Base-by-base conservation (phyloP, 768 basidiomycete genomes). In the Macrocybe gigantea region DNA sequence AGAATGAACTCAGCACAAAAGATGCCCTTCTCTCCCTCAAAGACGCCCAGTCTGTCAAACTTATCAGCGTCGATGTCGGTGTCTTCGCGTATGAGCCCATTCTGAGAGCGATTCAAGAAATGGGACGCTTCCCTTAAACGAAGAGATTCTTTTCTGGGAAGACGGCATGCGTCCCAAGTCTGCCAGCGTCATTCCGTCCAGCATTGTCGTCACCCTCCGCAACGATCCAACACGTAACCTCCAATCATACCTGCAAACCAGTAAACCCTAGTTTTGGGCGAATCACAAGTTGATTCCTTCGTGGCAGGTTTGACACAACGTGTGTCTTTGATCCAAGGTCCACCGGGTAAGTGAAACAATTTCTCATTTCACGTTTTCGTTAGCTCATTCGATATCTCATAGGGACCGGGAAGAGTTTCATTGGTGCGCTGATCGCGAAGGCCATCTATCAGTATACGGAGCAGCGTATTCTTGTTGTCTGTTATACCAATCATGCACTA, bases 361-460 rank as follows among this genome's bases (percentile, higher is more conserved):
- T 7, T 3, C 15, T 41, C 15, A 13, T 43, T 38, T 15, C 22
- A 30, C 8, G n/a, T 44, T 29, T 48, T 30, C 38, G 30, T 40
- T 46, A 7, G 22, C 22, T 22, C 22, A 22, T 22, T 38, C 38
- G 6, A 42, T 32, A 12, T 41, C 29, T 40, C 34, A 22, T 30
- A 85, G 85, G 85, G 1, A 88, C 85, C 0, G 85, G 85, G 1
- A 88, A 88, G 49, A 85, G 83, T 0, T 85, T 85, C 56, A 79
- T 87, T 15, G 85, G 85, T 0, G 81, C 82, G 0, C 67, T 86
- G 1, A 62, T 86, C 0, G 82, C 82, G 0, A 86, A 85, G 53
- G 64, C 74, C 3, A 60, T 85, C 4, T 73, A 84, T 41, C 71
- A 78, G 10, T 61, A 62, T 45, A 75, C 76, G 0, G 12, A 54